Conservation (phyloP, 2,329 filamentous ascomycete species). For the Spiromastix sp. region DNA sequence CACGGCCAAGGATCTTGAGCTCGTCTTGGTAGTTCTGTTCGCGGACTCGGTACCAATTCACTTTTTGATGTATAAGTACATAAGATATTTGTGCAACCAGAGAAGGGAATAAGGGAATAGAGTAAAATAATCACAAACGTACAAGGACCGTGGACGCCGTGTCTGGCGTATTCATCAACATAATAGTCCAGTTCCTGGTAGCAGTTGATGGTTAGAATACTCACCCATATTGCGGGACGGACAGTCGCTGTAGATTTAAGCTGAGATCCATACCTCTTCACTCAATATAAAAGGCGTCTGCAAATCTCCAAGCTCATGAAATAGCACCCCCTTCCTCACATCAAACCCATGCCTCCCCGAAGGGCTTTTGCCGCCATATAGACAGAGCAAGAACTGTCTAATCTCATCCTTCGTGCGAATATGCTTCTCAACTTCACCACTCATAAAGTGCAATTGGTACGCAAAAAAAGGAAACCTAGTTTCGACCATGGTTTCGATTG, state of each 20-base stretch:
- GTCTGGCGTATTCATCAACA: constrained; percentile 56
- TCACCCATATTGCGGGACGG: not conserved
- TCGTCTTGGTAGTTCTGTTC: constrained; percentile 72
- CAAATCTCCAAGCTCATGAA: constrained; percentile 53
- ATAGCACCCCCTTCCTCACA: constrained; percentile 50
- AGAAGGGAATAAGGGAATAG: not conserved
- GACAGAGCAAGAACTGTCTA: constrained; percentile 56
- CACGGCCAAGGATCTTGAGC: constrained; percentile 24
- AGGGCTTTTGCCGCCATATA: constrained; percentile 58
- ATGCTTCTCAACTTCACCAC: constrained; percentile 52
- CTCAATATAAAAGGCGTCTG: constrained; percentile 49
- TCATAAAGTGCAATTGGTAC: constrained; percentile 75
- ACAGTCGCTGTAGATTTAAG: constrained; percentile 5
- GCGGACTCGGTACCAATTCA: constrained; percentile 79
- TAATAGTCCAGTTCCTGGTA: constrained; percentile 63
- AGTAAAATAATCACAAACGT: constrained; percentile 18
- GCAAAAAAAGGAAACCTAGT: constrained; percentile 55
- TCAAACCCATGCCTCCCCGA: constrained; percentile 49
- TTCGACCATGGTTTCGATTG: constrained; percentile 51
- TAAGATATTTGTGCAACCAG: not conserved
- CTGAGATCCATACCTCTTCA: constrained; percentile 43
- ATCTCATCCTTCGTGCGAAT: constrained; percentile 52
- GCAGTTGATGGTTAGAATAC: constrained; percentile 7
- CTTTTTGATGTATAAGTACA: constrained; percentile 19
- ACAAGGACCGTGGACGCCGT: constrained; percentile 65